A percentile compares a stretch with the other conserved stretches of the same genome.
phyloP scores from a whole-genome alignment of 192 early-diverging fungal genomes.

The Hyaloraphidium curvatum region DNA sequence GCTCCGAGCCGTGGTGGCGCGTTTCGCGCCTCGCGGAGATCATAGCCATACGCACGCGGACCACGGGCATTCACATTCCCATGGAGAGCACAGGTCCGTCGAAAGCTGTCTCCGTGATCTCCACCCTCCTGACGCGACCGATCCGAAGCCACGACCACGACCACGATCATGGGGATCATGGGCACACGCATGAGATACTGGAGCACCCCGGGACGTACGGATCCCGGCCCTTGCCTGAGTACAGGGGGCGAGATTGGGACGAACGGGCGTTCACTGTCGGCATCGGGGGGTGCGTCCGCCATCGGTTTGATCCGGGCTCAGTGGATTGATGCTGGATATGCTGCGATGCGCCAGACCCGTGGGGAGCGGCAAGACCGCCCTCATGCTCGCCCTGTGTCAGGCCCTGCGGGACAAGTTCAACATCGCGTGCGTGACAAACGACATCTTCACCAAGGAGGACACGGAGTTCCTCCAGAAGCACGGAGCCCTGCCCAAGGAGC shows the following conservation, averaged over 20 bases:
- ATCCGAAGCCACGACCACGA: slow-evolving; percentile 16
- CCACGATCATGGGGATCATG: slow-evolving; percentile 39
- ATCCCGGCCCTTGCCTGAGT: slow-evolving; percentile 51
- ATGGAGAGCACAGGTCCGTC: too few species aligned
- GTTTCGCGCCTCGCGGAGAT: too few species aligned
- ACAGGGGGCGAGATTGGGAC: slow-evolving; percentile 59
- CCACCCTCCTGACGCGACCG: too few species aligned
- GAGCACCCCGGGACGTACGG: slow-evolving; percentile 69
- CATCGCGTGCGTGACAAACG: slow-evolving; percentile 87
- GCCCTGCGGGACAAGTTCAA: slow-evolving; percentile 58
- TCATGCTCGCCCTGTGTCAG: slow-evolving; percentile 79
- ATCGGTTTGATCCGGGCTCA: neutral
- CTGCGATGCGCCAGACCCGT: slow-evolving; percentile 42
- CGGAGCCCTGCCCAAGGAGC: slow-evolving; percentile 63
- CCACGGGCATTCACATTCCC: too few species aligned
- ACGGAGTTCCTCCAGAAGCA: slow-evolving; percentile 85
- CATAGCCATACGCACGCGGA: too few species aligned
- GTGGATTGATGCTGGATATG: neutral
- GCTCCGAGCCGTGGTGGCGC: too few species aligned
- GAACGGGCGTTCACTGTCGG: slow-evolving; percentile 89
- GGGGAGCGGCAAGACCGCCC: slow-evolving; percentile 83
- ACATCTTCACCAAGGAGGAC: slow-evolving; percentile 94
- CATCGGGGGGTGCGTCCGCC: slow-evolving; percentile 64
- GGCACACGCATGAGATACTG: slow-evolving; percentile 78
- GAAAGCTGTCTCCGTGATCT: too few species aligned